A percentile compares a stretch with the other conserved stretches of the same genome.
Evolutionary conservation across 441 rosid genomes (phyloP).

Genomic region (Erodium texanum): DNA sequence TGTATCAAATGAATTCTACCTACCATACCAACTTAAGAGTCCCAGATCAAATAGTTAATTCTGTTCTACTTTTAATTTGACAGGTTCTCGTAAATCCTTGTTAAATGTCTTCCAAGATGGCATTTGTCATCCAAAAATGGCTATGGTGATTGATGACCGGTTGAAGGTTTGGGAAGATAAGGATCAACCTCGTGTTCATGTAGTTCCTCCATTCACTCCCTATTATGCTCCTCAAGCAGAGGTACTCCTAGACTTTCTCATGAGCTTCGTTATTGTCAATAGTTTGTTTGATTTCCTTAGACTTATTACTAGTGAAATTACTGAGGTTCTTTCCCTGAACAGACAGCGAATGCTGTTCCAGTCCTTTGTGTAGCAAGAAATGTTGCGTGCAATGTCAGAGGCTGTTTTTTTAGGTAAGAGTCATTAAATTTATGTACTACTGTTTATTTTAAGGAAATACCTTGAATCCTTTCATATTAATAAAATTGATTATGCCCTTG

Average conservation of each 20-base stretch:
- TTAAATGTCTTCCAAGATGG: constrained; percentile 80
- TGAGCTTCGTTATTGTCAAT: constrained; percentile 9
- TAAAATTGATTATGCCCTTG: background rate
- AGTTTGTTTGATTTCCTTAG: constrained; percentile 8
- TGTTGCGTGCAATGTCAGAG: constrained; percentile 98
- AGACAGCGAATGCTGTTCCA: constrained; percentile 83
- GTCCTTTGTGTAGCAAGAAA: constrained; percentile 92
- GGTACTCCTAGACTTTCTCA: constrained; percentile 33
- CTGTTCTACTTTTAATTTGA: constrained; percentile 18
- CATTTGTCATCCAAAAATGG: constrained; percentile 93
- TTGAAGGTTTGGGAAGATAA: constrained; percentile 96
- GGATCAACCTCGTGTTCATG: constrained; percentile 99
- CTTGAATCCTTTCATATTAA: background rate
- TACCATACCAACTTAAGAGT: constrained; percentile 4
- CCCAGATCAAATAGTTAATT: constrained; percentile 6
- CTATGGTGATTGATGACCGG: constrained; percentile 98
- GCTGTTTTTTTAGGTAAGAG: constrained; percentile 87
- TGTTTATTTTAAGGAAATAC: background rate
- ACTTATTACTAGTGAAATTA: background rate
- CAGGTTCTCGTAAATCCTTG: constrained; percentile 83
- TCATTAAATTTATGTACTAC: constrained; percentile 8
- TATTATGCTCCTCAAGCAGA: constrained; percentile 98
- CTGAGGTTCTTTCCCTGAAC: constrained; percentile 13
- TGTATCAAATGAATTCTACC: no score
- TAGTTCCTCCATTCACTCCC: constrained; percentile 80